phyloP scores from a whole-genome alignment of 345 rosid species.

The Pelargonium nanum region DNA sequence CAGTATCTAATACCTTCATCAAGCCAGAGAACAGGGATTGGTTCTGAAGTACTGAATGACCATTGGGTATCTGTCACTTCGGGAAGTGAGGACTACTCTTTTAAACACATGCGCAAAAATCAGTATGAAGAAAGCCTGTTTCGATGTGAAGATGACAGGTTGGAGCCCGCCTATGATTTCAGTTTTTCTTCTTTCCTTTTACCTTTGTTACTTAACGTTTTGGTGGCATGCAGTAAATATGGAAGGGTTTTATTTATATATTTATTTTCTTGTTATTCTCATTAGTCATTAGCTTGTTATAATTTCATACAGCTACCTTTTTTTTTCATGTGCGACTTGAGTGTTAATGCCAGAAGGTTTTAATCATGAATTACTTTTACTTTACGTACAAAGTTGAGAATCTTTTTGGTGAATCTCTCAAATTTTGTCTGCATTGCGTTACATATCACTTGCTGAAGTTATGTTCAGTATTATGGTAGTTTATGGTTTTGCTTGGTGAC shows the following conservation, averaged over 20 bases:
- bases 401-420: neutral
- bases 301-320: neutral
- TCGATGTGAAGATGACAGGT: slow-evolving; percentile 98
- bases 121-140: slow-evolving; percentile 97
- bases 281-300: neutral
- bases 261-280: neutral
- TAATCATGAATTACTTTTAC: neutral
- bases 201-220: neutral
- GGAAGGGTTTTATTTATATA: neutral
- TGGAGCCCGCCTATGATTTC: slow-evolving; percentile 15
- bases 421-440: neutral
- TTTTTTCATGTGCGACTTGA: too few relatives aligned
- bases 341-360: neutral
- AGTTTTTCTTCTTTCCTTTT: neutral
- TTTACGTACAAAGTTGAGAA: neutral
- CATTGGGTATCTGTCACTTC: slow-evolving; percentile 98
- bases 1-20: slow-evolving; percentile 82
- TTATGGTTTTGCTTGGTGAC: slow-evolving; percentile 10
- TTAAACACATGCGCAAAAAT: slow-evolving; percentile 97
- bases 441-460: neutral
- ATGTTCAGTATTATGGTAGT: slow-evolving; percentile 3
- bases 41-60: slow-evolving; percentile 77
- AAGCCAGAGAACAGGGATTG: slow-evolving; percentile 79
- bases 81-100: slow-evolving; percentile 99
- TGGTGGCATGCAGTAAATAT: neutral